Base-by-base conservation (phyloP, 2,329 filamentous ascomycete genomes). In the Waltergamsia citrina region DNA sequence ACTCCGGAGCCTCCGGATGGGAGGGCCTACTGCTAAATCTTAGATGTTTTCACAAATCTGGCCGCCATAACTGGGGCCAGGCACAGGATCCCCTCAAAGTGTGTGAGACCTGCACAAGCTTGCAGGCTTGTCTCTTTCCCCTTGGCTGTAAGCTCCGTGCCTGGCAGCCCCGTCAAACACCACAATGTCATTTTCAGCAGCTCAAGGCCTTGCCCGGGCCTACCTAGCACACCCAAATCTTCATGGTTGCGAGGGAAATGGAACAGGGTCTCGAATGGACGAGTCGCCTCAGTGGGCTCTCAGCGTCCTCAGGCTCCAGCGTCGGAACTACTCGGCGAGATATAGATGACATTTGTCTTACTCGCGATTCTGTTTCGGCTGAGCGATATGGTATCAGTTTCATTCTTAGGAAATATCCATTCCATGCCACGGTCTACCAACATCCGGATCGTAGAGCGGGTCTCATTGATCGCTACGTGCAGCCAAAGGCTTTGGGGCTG, bases 291-390 rank as follows among this genome's bases (percentile, higher is more conserved):
- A 17, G 12, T 16, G 12, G 15, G 16, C n/a, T 11, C 15, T 33
- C 39, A 24, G 29, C n/a, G n/a, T n/a, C n/a, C n/a, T n/a, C n/a
- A n/a, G n/a, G n/a, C n/a, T n/a, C n/a, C n/a, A n/a, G n/a, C 37
- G 37, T 42, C 39, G 42, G 42, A 27, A 41, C 38, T 38, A 35
- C 38, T 50, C 43, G 45, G 42, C 38, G 42, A 41, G 42, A 44
- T 45, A 36, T 15, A 28, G 18, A 9, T 28, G 17, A 40, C 33
- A 17, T 25, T 8, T 55, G 52, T 55, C 49, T 54, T 45, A 54
- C 15, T 27, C 40, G 24, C 16, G 12, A 11, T 26, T 26, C 29
- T 36, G 34, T 30, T 36, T 32, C n/a, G 21, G 2, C 11, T 32
- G 17, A 8, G 23, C 14, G 20, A 8, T 16, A 19, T 14, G 32